These are phyloP conservation scores for Ophiosphaerella narmari DNA, from an alignment of 2,329 filamentous ascomycete genomes.

Conservation along the genomic window DNA sequence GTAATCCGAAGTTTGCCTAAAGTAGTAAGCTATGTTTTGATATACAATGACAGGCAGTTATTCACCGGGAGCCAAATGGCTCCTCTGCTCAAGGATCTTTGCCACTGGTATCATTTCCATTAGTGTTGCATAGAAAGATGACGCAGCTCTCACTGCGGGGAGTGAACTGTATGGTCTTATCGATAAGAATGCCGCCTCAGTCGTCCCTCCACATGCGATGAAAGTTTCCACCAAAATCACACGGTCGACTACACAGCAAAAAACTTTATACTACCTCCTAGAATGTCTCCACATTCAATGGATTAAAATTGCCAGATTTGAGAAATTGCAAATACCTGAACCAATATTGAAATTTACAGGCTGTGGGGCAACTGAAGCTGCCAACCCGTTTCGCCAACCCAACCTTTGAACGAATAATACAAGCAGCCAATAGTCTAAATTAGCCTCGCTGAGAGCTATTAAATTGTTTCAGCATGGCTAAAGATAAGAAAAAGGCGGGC, in stretches of 20 bases:
- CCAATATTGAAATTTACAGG: slow-evolving; percentile 21
- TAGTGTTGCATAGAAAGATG: slow-evolving; percentile 10
- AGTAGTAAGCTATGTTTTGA: slow-evolving; percentile 4
- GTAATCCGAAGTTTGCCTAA: slow-evolving; percentile 75
- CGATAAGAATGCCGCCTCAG: slow-evolving; percentile 18
- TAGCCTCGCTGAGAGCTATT: not conserved
- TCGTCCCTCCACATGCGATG: not conserved
- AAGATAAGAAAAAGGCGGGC: slow-evolving; percentile 56
- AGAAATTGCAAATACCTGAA: too few relatives aligned
- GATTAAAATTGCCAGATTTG: too few relatives aligned
- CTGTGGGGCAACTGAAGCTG: slow-evolving; percentile 17
- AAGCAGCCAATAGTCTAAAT: too few relatives aligned
- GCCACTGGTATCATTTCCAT: slow-evolving; percentile 48
- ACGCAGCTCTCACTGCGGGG: slow-evolving; percentile 5
- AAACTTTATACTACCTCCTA: too few relatives aligned
- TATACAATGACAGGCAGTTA: not conserved
- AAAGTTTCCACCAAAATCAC: too few relatives aligned
- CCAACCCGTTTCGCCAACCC: not conserved
- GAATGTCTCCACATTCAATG: too few relatives aligned
- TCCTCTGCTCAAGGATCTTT: slow-evolving; percentile 53
- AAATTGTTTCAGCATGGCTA: slow-evolving; percentile 50
- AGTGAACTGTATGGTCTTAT: slow-evolving; percentile 21
- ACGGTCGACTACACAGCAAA: too few relatives aligned
- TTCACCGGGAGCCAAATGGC: slow-evolving; percentile 52
- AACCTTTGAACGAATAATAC: too few relatives aligned